Evolutionary conservation across 305 asterid genomes (phyloP).

Genomic region (Fraxinus sp.): DNA sequence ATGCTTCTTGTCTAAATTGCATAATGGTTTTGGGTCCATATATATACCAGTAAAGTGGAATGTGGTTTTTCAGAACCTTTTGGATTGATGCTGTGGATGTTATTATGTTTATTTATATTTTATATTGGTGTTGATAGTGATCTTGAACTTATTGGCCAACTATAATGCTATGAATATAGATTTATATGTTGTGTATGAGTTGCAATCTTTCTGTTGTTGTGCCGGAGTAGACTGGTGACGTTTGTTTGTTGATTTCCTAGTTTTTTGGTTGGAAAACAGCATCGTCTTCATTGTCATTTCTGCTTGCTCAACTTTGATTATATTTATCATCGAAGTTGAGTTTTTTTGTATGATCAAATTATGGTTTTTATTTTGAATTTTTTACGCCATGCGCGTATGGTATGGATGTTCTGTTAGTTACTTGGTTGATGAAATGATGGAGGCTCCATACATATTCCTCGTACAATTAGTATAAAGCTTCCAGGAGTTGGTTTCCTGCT

Average conservation of each 20-base stretch:
- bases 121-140: neutral
- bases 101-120: neutral
- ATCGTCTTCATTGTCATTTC: constrained; percentile 1
- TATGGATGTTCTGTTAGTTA: constrained; percentile 18
- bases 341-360: constrained; percentile 12
- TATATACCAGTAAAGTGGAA: constrained; percentile 6
- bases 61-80: constrained; percentile 15
- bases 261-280: neutral
- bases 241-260: neutral
- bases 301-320: constrained; percentile 9
- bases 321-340: constrained; percentile 9
- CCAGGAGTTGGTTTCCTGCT: constrained; percentile 19
- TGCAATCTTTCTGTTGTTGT: constrained; percentile 8
- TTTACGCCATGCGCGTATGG: constrained; percentile 6
- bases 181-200: constrained; percentile 7
- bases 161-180: neutral
- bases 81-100: constrained; percentile 15
- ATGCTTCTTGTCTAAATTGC: constrained; percentile 4
- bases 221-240: neutral
- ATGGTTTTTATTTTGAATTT: constrained; percentile 10
- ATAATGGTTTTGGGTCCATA: neutral
- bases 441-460: neutral
- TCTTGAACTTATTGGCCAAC: constrained; percentile 10
- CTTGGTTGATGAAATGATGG: constrained; percentile 22
- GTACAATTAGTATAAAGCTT: constrained; percentile 10